These are phyloP conservation scores for Mycena epipterygia DNA, from an alignment of 768 basidiomycete species.

Conservation along the genomic window DNA sequence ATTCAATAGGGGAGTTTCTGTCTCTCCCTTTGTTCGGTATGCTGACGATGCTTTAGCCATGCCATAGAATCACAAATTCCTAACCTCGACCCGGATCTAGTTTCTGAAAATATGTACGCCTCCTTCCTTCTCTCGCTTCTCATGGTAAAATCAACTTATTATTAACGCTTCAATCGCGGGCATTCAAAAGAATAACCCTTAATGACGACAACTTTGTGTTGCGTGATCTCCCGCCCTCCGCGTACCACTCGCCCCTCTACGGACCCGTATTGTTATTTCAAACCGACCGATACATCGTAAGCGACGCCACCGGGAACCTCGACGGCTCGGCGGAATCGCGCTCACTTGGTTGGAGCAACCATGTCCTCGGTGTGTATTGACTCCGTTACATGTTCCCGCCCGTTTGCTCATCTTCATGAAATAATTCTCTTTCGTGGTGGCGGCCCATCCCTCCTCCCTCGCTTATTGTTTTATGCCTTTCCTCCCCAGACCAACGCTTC, in stretches of 20 bases:
- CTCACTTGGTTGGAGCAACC: conserved; percentile 50
- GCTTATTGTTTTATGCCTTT: conserved; percentile 1
- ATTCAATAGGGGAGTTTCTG: conserved; percentile 48
- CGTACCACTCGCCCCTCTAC: conserved; percentile 50
- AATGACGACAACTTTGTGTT: conserved; percentile 59
- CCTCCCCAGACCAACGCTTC: conserved; percentile 52
- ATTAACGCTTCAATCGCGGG: background rate
- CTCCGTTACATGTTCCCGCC: too few relatives aligned
- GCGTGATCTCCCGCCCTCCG: conserved; percentile 42
- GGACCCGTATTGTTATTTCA: conserved; percentile 55
- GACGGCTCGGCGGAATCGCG: conserved; percentile 50
- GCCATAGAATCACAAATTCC: conserved; percentile 51
- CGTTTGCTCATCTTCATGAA: too few relatives aligned
- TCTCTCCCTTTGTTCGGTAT: background rate
- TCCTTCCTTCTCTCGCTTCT: background rate
- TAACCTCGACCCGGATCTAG: conserved; percentile 40
- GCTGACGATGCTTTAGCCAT: conserved; percentile 38
- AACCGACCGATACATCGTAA: conserved; percentile 43
- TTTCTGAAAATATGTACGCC: conserved; percentile 45
- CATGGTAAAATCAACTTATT: background rate
- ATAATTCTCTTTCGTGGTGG: too few relatives aligned
- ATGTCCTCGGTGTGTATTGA: conserved; percentile 46
- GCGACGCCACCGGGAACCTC: conserved; percentile 32
- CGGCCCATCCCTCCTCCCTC: too few relatives aligned
- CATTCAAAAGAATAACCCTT: conserved; percentile 43